phyloP scores from a whole-genome alignment of 2,329 filamentous ascomycete species.

The Aspergillus phoenicis region DNA sequence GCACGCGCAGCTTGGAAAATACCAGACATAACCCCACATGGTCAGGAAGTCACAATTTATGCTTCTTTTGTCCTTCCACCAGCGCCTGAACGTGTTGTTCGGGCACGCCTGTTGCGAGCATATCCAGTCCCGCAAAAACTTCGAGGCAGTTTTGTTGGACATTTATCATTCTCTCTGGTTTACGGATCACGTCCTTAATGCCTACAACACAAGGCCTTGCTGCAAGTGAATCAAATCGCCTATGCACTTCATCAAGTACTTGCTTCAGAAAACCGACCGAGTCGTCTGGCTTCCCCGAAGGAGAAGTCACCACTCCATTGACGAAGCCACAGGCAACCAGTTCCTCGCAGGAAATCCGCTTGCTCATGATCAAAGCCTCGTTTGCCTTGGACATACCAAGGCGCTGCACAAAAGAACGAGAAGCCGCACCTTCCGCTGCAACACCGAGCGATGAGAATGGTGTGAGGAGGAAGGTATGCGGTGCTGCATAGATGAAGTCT shows the following conservation, averaged over 20 bases:
- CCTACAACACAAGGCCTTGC: constrained; percentile 69
- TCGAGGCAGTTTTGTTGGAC: constrained; percentile 79
- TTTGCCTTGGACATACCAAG: constrained; percentile 82
- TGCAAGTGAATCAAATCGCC: constrained; percentile 76
- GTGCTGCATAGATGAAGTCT: constrained; percentile 89
- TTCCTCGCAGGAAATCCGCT: constrained; percentile 71
- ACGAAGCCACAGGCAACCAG: constrained; percentile 78
- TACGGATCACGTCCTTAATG: constrained; percentile 81
- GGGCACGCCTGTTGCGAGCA: constrained; percentile 77
- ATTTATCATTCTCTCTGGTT: constrained; percentile 70
- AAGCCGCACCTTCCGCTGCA: constrained; percentile 84
- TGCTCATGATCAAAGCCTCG: constrained; percentile 90
- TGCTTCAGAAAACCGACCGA: constrained; percentile 68
- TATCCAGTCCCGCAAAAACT: constrained; percentile 80
- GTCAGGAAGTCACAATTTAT: constrained; percentile 69
- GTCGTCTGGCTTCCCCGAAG: constrained; percentile 60
- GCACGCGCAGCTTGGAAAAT: too few relatives aligned
- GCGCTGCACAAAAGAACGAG: constrained; percentile 74
- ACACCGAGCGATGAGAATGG: constrained; percentile 89
- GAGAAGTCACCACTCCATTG: constrained; percentile 72
- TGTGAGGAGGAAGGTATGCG: constrained; percentile 81
- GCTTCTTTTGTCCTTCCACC: constrained; percentile 84
- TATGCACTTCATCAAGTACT: constrained; percentile 79
- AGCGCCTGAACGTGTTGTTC: constrained; percentile 88
- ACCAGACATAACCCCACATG: too few relatives aligned